Base-by-base conservation (phyloP, 2,329 filamentous ascomycete genomes). In the Pleochaeta shiraiana region DNA sequence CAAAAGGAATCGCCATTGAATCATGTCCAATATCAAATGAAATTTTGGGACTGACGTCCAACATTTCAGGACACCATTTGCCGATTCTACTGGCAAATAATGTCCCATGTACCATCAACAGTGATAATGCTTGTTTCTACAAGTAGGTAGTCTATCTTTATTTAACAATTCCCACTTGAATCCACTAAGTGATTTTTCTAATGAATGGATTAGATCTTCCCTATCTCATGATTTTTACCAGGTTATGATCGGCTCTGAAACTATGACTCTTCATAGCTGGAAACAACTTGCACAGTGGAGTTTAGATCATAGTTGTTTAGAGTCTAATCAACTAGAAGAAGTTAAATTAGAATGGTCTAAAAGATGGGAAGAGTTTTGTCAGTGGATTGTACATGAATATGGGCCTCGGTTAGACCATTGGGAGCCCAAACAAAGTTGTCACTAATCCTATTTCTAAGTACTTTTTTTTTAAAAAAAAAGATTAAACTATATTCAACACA, bases 141-240 rank as follows among this genome's bases (percentile, higher is more conserved):
- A 79, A 79, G 84, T 86, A 71, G 68, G 76, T 69, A n/a, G n/a
- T n/a, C n/a, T n/a, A n/a, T n/a, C n/a, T n/a, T n/a, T n/a, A n/a
- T n/a, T n/a, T n/a, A 26, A 19, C 26, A 2, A 2, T 21, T 5
- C 24, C 59, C 43, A 19, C n/a, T 43, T 43, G n/a, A 43, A 11
- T 43, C n/a, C n/a, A 14, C n/a, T 43, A 43, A 43, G 9, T 19
- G 37, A 43, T 14, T 43, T 19, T 14, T 43, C 9, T 43, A 19
- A 12, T 28, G 3, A 33, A 60, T 28, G 7, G 4, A 1, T 43
- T 65, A 87, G 84, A 67, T 88, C 86, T 16, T 83, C 83, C 1
- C 77, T 90, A 53, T 85, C 84, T 0, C 85, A 89, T 68, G 87
- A 90, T 70, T 89, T 90, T 71, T 90, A 89, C 71, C 87, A 90